Base-by-base conservation (phyloP, 2,329 filamentous ascomycete genomes). In the Xylariaceae sp. region DNA sequence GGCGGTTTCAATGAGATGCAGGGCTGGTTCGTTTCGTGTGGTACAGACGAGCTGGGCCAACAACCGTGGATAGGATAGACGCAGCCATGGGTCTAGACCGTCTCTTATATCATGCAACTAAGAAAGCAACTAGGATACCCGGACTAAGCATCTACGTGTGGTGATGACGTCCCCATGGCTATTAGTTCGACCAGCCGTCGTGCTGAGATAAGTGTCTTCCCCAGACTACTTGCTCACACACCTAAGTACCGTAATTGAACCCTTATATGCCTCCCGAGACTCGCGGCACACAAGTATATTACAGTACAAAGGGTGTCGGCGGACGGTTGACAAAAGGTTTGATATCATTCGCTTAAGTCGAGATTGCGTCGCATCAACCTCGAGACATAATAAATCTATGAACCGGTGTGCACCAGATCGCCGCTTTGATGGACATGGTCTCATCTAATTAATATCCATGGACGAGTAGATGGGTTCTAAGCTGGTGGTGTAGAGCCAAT, bases 311-410 rank as follows among this genome's bases (percentile, higher is more conserved):
- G 42, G 44, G 16, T 45, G 32, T 50, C 52, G 56, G 56, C 49
- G 51, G 48, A 50, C 51, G 47, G 45, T 44, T 50, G 50, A 48
- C 54, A 57, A 57, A 47, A 57, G 55, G 56, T 53, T 49, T 64
- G 62, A 64, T 61, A 65, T 63, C 52, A 63, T 61, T 60, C 52
- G 54, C 62, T 58, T 48, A 51, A 54, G 53, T 61, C 50, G 55
- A 63, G 20, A 50, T 60, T 63, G 61, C 61, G 55, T 60, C 54
- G 50, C 50, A 62, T 59, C 44, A 58, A 40, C 44, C 53, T 50
- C 48, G 44, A 52, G 54, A 54, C 45, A 45, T 49, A 23, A 45
- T 49, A 23, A 19, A 50, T 44, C 46, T 44, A 45, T 53, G n/a
- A 42, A 56, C 47, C 26, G 46, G 54, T 54, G 52, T 51, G 48